These are phyloP conservation scores for Fusarium coicis DNA, from an alignment of 2,329 filamentous ascomycete genomes.

Conservation along the genomic window DNA sequence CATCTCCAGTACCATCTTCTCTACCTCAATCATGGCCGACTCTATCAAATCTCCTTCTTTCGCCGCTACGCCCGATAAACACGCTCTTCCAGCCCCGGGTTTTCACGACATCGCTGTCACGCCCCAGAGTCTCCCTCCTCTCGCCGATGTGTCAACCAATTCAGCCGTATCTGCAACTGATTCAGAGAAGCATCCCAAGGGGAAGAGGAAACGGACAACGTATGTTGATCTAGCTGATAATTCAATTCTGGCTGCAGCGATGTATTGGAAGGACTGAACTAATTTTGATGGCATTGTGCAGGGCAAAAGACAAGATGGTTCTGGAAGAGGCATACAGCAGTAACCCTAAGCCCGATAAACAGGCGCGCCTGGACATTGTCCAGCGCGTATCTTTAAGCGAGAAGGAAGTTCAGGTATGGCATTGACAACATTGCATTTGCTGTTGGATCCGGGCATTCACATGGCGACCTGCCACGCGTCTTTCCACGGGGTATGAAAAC, in stretches of 20 bases:
- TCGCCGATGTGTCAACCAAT: conserved; percentile 27
- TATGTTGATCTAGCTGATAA: conserved; percentile 48
- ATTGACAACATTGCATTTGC: not conserved
- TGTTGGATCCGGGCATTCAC: not conserved
- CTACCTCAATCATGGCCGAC: conserved; percentile 43
- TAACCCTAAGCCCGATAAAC: conserved; percentile 93
- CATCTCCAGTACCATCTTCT: conserved; percentile 35
- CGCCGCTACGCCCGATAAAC: conserved; percentile 41
- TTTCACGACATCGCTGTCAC: conserved; percentile 41
- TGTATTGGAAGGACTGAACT: conserved; percentile 20
- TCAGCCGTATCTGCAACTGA: conserved; percentile 30
- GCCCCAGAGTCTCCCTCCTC: conserved; percentile 39
- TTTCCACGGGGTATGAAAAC: conserved; percentile 9
- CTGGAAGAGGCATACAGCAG: conserved; percentile 86
- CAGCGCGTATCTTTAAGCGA: conserved; percentile 88
- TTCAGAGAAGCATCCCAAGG: conserved; percentile 63
- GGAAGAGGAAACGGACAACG: conserved; percentile 72
- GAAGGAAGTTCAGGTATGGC: conserved; percentile 92
- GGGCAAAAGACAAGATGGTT: conserved; percentile 87
- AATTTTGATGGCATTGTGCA: conserved; percentile 52
- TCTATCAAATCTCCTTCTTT: conserved; percentile 36
- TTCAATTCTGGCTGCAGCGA: not conserved
- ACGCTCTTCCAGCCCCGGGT: conserved; percentile 35
- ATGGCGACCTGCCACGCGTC: conserved; percentile 23
- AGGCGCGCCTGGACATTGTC: conserved; percentile 84